Evolutionary conservation across 768 basidiomycete species (phyloP).

Genomic region (Lactifluus hygrophoroides): DNA sequence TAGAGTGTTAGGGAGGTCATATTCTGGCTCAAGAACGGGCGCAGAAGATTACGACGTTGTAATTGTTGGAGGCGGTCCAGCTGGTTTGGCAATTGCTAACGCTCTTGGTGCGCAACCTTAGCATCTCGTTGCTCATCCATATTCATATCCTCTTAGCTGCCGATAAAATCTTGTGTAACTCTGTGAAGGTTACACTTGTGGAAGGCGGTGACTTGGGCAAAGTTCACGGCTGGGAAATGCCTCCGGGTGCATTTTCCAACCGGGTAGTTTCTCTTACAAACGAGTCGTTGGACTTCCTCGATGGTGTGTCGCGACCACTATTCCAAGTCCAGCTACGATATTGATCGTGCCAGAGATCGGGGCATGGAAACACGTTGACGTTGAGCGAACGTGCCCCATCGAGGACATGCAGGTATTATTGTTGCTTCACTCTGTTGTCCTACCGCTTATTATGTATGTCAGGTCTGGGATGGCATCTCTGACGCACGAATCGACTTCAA

Average conservation of each 20-base stretch:
- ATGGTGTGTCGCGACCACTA: constrained; percentile 35
- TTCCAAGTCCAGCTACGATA: background rate
- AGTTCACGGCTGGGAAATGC: constrained; percentile 56
- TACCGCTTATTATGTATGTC: constrained; percentile 3
- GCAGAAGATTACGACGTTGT: constrained; percentile 70
- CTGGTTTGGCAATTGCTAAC: constrained; percentile 80
- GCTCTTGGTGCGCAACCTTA: constrained; percentile 57
- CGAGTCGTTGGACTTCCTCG: constrained; percentile 55
- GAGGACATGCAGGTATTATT: constrained; percentile 74
- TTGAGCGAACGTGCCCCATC: constrained; percentile 56
- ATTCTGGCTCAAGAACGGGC: background rate
- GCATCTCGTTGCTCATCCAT: constrained; percentile 1
- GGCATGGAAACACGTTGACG: constrained; percentile 74
- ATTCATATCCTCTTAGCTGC: constrained; percentile 37
- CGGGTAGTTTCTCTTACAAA: constrained; percentile 83
- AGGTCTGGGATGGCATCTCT: constrained; percentile 92
- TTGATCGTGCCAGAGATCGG: constrained; percentile 50
- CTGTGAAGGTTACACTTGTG: constrained; percentile 59
- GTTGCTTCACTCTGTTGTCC: background rate
- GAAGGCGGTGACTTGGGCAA: constrained; percentile 74
- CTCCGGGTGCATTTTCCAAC: constrained; percentile 58
- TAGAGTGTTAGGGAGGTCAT: background rate
- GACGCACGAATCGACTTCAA: constrained; percentile 70
- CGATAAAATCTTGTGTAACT: constrained; percentile 40
- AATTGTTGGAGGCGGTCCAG: constrained; percentile 92